Base-by-base conservation (phyloP, 2,329 filamentous ascomycete genomes). In the Aureobasidium mangrovei region DNA sequence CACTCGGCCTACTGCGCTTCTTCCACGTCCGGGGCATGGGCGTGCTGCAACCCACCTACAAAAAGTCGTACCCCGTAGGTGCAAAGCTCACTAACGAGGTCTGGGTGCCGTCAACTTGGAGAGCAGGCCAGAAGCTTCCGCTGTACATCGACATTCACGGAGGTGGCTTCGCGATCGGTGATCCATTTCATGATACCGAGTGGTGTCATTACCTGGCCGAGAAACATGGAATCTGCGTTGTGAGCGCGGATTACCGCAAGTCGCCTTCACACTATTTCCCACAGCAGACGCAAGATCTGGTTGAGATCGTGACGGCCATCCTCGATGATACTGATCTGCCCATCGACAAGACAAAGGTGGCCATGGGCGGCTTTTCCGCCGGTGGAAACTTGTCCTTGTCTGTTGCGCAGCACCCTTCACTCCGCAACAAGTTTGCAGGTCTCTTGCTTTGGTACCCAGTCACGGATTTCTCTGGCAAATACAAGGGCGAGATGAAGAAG, bases 71-170 rank as follows among this genome's bases (percentile, higher is more conserved):
- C 33, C 33, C 43, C 4, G 9, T 46, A 7, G 36, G 52, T 3
- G 35, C 43, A 2, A 12, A 26, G 6, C 36, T 54, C 2, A 18
- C 8, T 2, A 40, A 46, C 24, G 39, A 47, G 6, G 9, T 54
- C 2, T 54, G 36, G 39, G 24, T 46, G 9, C 43, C 52, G 2
- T 8, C 7, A 1, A 8, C 3, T 4, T 28, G 9, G 28, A 39
- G 32, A 33, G 9, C 18, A 1, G 29, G 42, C 7, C 29, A 53
- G 3, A 44, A 4, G 28, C 9, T 54, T 7, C 42, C 42, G 1
- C 18, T 54, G 7, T 54, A 54, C 29, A 46, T 54, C 10, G 43
- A 54, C 12, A 54, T 54, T n/a, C 52, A 54, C 9, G 52, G 52
- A 4, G 52, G 52, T 3, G 52, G 42, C 2, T 54, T 54, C 43